phyloP scores from a whole-genome alignment of 2,329 filamentous ascomycete genomes.

The Cercospora sojina region DNA sequence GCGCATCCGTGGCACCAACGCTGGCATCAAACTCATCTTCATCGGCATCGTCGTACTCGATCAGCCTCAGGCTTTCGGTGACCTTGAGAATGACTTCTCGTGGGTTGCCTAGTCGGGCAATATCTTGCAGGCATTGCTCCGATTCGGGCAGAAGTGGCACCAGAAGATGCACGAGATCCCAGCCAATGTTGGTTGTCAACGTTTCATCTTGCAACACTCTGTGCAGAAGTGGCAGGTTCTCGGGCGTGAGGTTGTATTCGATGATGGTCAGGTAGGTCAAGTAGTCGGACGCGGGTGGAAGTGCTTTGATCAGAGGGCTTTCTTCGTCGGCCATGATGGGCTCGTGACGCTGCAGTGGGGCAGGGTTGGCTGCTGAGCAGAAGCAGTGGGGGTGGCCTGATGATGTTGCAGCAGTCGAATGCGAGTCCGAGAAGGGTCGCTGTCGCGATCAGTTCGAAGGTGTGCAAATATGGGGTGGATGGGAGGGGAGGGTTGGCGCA shows the following conservation, averaged over 20 bases:
- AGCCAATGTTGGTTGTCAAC: conserved; percentile 74
- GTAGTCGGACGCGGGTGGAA: conserved; percentile 64
- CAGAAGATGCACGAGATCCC: conserved; percentile 77
- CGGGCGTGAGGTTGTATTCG: conserved; percentile 68
- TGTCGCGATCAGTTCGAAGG: neutral
- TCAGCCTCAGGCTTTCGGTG: conserved; percentile 66
- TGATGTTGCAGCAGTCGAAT: neutral
- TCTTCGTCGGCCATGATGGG: conserved; percentile 32
- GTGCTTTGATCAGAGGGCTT: conserved; percentile 56
- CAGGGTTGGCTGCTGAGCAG: neutral
- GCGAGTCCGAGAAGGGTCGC: neutral
- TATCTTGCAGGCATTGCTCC: conserved; percentile 69
- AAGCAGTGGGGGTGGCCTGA: neutral
- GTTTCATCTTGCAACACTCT: conserved; percentile 66
- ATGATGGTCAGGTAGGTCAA: conserved; percentile 78
- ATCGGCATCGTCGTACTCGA: conserved; percentile 59
- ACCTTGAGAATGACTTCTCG: conserved; percentile 79
- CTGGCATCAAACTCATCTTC: conserved; percentile 36
- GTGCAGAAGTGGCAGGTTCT: conserved; percentile 66
- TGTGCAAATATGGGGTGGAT: neutral
- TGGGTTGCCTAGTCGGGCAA: conserved; percentile 75
- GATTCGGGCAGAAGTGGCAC: conserved; percentile 64
- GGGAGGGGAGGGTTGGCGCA: neutral
- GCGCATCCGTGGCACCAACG: conserved; percentile 16
- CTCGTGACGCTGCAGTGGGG: neutral